Percentiles rank a stretch among this genome's conserved stretches.
Evolutionary conservation across 768 basidiomycete genomes (phyloP).

Genomic region (Agrocybe praecox): DNA sequence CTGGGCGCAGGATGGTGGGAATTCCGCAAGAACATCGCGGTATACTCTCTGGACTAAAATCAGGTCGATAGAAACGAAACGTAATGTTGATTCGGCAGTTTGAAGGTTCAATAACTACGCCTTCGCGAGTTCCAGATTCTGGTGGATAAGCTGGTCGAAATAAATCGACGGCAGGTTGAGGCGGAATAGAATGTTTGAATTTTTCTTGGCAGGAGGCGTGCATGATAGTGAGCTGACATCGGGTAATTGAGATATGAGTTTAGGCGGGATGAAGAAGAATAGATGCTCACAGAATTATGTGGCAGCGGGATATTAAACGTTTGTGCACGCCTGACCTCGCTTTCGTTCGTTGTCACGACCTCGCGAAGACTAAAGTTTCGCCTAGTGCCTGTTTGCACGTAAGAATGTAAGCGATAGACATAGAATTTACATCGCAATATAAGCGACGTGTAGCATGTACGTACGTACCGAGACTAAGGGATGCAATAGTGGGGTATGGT

Average conservation of each 20-base stretch:
- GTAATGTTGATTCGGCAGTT: conserved; percentile 85
- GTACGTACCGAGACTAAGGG: conserved; percentile 70
- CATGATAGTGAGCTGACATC: conserved; percentile 80
- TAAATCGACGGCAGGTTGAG: conserved; percentile 70
- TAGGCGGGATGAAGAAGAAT: not conserved
- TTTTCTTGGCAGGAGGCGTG: conserved; percentile 82
- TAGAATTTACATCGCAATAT: not conserved
- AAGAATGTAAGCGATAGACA: not conserved
- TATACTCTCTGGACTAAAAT: conserved; percentile 66
- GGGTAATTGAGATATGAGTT: not conserved
- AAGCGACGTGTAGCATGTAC: conserved; percentile 14
- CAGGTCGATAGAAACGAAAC: conserved; percentile 85
- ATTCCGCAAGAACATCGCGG: conserved; percentile 76
- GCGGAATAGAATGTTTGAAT: conserved; percentile 81
- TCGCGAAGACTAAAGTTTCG: conserved; percentile 77
- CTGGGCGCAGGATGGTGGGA: conserved; percentile 70
- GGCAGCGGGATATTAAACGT: conserved; percentile 78
- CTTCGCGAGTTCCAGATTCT: conserved; percentile 12
- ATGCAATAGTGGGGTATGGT: conserved; percentile 85
- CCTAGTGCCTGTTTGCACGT: conserved; percentile 51
- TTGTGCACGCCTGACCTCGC: conserved; percentile 55
- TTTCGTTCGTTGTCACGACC: conserved; percentile 68
- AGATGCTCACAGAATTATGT: conserved; percentile 71
- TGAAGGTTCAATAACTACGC: conserved; percentile 42
- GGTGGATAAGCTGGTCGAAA: conserved; percentile 61